A percentile compares a stretch with the other conserved stretches of the same genome.
phyloP scores from a whole-genome alignment of 2,329 filamentous ascomycete genomes.

The Cytospora piceicola region DNA sequence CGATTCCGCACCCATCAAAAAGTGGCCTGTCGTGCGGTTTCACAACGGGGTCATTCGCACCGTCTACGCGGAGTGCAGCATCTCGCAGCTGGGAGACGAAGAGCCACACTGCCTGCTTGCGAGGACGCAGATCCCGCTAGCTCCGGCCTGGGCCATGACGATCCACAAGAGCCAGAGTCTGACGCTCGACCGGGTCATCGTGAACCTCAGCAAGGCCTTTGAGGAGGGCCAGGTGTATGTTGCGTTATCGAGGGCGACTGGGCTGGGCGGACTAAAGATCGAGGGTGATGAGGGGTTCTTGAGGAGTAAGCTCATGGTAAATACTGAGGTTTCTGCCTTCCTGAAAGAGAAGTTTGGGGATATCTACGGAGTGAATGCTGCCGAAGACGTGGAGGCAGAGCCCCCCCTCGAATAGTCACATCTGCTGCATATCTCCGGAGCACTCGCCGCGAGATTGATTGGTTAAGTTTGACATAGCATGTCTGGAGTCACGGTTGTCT shows the following conservation, averaged over 20 bases:
- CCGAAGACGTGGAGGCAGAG: background rate
- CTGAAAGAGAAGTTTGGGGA: slow-evolving; percentile 41
- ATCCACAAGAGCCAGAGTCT: slow-evolving; percentile 68
- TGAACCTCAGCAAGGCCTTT: slow-evolving; percentile 57
- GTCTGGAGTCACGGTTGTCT: background rate
- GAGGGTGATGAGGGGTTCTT: slow-evolving; percentile 40
- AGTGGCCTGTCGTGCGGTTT: slow-evolving; percentile 59
- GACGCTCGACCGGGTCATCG: slow-evolving; percentile 61
- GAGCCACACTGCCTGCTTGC: slow-evolving; percentile 52
- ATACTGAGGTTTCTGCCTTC: slow-evolving; percentile 42
- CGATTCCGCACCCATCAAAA: slow-evolving; percentile 36
- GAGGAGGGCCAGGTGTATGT: slow-evolving; percentile 66
- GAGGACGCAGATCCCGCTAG: slow-evolving; percentile 65
- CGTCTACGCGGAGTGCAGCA: slow-evolving; percentile 56
- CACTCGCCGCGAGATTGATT: background rate
- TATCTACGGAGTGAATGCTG: slow-evolving; percentile 18
- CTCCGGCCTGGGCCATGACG: slow-evolving; percentile 65
- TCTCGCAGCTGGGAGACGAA: slow-evolving; percentile 50
- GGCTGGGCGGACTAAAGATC: slow-evolving; percentile 52
- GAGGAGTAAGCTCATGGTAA: slow-evolving; percentile 38
- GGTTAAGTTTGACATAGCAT: background rate
- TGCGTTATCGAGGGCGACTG: slow-evolving; percentile 60
- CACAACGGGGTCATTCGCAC: slow-evolving; percentile 48
- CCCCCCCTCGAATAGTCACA: background rate
- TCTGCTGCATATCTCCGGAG: background rate